Conservation (phyloP, 2,329 filamentous ascomycete genomes). For the Diaporthe sp. region DNA sequence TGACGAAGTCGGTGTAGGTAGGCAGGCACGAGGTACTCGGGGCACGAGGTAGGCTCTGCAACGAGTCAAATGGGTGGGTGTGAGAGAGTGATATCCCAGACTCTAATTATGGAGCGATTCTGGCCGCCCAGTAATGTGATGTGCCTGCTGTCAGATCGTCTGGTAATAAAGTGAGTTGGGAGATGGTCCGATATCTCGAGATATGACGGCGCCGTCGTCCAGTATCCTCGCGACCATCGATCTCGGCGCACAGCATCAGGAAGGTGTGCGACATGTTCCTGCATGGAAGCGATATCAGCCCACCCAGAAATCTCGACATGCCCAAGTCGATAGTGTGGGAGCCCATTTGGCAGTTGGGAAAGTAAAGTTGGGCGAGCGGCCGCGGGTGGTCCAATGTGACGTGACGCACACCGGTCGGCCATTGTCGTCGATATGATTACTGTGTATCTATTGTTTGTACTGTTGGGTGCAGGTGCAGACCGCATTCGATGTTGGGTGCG, state of each 20-base stretch:
- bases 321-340: background rate
- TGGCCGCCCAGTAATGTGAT: constrained; percentile 2
- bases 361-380: background rate
- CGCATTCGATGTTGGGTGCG: background rate
- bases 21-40: background rate
- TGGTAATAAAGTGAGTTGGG: background rate
- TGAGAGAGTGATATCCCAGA: constrained; percentile 19
- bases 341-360: constrained; percentile 17
- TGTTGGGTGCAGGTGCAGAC: background rate
- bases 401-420: constrained; percentile 21
- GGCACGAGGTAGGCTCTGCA: background rate
- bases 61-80: background rate
- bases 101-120: constrained; percentile 25
- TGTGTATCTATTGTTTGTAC: background rate
- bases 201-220: constrained; percentile 10
- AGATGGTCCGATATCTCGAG: constrained; percentile 1
- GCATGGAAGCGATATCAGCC: constrained; percentile 29
- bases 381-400: constrained; percentile 11
- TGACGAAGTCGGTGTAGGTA: constrained; percentile 9
- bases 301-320: background rate
- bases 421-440: background rate
- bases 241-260: constrained; percentile 30
- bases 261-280: constrained; percentile 20
- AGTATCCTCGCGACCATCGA: constrained; percentile 5
- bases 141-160: constrained; percentile 15